phyloP scores from a whole-genome alignment of 805 yeast species.

The Diddensiella santjacobensis region DNA sequence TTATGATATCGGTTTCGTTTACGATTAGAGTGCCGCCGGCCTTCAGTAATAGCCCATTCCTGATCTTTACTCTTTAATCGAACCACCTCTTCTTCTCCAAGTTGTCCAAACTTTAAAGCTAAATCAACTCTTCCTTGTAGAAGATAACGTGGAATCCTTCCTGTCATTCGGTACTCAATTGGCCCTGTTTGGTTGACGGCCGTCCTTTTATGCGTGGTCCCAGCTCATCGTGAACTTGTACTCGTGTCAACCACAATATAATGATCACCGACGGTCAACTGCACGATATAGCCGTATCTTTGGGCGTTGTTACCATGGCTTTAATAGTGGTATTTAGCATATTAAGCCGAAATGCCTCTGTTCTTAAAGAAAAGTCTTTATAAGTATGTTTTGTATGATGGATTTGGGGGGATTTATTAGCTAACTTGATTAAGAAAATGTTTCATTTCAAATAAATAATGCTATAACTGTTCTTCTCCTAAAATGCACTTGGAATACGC shows the following conservation, averaged over 20 bases:
- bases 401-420: background rate
- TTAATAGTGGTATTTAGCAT: conserved; percentile 72
- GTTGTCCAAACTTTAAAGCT: conserved; percentile 18
- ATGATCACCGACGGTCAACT: conserved; percentile 87
- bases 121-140: conserved; percentile 6
- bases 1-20: conserved; percentile 56
- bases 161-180: too few relatives aligned
- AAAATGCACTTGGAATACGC: conserved; percentile 39
- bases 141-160: too few relatives aligned
- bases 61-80: conserved; percentile 21
- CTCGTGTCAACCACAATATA: too few relatives aligned
- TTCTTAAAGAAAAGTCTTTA: conserved; percentile 4
- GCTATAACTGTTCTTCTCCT: conserved; percentile 38
- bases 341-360: conserved; percentile 39
- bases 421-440: background rate
- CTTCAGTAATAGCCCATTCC: conserved; percentile 16
- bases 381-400: conserved; percentile 7
- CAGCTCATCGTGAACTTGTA: too few relatives aligned
- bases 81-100: conserved; percentile 30
- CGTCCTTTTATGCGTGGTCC: too few relatives aligned
- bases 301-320: conserved; percentile 69
- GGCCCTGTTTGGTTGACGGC: too few relatives aligned
- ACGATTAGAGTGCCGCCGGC: conserved; percentile 23
- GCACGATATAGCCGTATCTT: conserved; percentile 63
- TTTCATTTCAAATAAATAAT: background rate